Evolutionary conservation across 78 protist genomes (phyloP).

Genomic region (Dictyostelium brefeldianum): DNA sequence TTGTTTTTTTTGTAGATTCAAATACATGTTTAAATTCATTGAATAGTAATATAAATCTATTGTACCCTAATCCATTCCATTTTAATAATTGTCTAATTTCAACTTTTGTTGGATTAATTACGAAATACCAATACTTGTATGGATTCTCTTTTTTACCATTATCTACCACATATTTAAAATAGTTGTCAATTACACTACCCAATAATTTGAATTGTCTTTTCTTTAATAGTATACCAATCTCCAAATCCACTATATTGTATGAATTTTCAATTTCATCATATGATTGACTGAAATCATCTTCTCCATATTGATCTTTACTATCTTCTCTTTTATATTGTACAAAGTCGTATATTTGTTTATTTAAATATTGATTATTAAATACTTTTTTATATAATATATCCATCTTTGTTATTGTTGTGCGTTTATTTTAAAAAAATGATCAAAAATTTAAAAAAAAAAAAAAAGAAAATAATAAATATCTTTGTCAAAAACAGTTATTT

Average conservation of each 20-base stretch:
- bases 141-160: neutral
- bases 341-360: neutral
- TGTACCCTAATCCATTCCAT: neutral
- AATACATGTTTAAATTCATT: neutral
- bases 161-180: neutral
- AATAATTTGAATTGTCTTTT: neutral
- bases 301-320: neutral
- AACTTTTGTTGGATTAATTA: neutral
- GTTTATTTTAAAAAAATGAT: too few species aligned
- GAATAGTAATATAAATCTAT: neutral
- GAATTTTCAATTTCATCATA: neutral
- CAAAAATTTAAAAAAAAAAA: too few species aligned
- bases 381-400: neutral
- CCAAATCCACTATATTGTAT: neutral
- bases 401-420: too few species aligned
- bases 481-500: too few species aligned
- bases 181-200: neutral
- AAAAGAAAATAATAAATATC: too few species aligned
- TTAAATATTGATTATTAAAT: neutral
- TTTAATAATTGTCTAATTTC: neutral
- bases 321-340: neutral
- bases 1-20: neutral
- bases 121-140: neutral
- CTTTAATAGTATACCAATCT: neutral
- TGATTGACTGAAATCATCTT: neutral